Evolutionary conservation across 768 basidiomycete genomes (phyloP), one percentile per base, ranked within the genome.

Genomic region (Serendipita indica): DNA sequence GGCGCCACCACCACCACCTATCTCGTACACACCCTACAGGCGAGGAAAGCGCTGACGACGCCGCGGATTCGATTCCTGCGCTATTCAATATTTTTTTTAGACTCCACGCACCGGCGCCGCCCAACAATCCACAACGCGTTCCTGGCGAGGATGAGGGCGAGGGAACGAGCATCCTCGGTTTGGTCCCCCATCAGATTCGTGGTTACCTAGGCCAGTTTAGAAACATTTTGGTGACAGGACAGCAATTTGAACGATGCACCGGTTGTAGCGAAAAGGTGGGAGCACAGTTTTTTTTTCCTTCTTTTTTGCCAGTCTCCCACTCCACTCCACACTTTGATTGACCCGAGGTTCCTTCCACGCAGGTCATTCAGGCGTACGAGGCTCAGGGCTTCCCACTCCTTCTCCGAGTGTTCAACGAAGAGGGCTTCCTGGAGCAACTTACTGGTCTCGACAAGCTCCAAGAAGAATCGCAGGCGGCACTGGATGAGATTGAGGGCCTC

Each of bases 181-280:
- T 84, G 16, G 88, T 97, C 2, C 96, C 96, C 0, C 96, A 98
- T 68, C 93, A 97, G 67, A 74, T 98, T 7, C 82, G 96, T 3
- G 96, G 93, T 0, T 91, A 82, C 73, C 76, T 98, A 2, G 81
- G 82, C 3, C 84, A 89, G 62, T 99, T 94, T 75, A 77, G 82
- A 57, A 90, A 82, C 39, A 74, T 97, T 64, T 79, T 81, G 27
- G 82, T 99, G 60, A 81, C 84, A 0, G 96, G 94, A 0, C 81
- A 85, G 1, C 89, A 91, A 1, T 99, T 86, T 67, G 79, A 83
- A 58, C 73, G 76, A 58, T 99, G 94, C 68, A 94, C 92, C 1
- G 96, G 89, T 0, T 99, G 96, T 67, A 87, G 86, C 58, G 81
- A 86, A 63, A 75, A 75, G 20, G 89, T 90, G 60, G 62, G 80